Evolutionary conservation across 2,329 filamentous ascomycete genomes (phyloP), one percentile per base, ranked within the genome.

Genomic region (Colletotrichum lentis): DNA sequence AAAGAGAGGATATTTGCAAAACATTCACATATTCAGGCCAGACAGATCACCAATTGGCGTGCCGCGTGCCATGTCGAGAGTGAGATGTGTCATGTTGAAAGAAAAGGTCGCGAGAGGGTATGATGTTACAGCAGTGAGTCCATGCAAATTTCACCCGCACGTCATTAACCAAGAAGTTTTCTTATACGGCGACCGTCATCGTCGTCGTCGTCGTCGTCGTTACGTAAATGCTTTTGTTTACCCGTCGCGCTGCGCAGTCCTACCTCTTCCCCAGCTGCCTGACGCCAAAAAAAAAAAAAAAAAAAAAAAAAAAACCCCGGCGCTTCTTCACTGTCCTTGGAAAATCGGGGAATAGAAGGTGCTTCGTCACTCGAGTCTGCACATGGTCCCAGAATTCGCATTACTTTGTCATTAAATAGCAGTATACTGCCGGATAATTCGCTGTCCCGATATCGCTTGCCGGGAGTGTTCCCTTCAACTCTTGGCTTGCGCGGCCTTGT

Each of bases 401-500:
- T 69, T 69, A 63, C 31, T 67, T 69, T 52, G 46, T 69, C 67
- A 69, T 69, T 69, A 69, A 47, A 69, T 58, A 63, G 64, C 57
- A 63, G 54, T 18, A 69, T 41, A n/a, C 53, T 55, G 56, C 67
- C 20, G 11, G 14, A 14, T 20, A 27, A 39, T 54, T 12, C 37
- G 44, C 39, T 54, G 57, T 22, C 14, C 39, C 41, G 41, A 67
- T 31, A 41, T n/a, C 16, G 6, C 37, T 37, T 24, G 24, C 24
- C 5, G 16, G 1, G 7, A 12, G 12, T 50, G 31, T 35, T 35
- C 31, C 53, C 49, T 50, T 74, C 57, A 74, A 63, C 74, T 71
- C 59, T 69, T 73, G 39, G 70, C 67, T 18, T 75, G 73, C 41
- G 78, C 65, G 37, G 75, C 74, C 55, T 72, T 73, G 50, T 80